These are phyloP conservation scores for Suhomyces yuchorum DNA, from an alignment of 1,139 yeast genomes.

Conservation along the genomic window DNA sequence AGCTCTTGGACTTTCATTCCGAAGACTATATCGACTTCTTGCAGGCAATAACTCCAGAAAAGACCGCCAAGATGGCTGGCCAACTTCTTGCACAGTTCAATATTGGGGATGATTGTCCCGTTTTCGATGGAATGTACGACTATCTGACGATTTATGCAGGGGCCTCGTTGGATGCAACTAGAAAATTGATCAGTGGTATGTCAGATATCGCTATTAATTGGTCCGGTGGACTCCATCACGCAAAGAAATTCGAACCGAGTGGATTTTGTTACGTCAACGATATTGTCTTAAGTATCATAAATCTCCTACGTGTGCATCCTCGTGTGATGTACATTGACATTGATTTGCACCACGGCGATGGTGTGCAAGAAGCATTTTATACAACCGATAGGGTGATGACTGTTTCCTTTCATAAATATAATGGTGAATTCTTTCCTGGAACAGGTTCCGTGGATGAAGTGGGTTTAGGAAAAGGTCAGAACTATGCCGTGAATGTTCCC, in stretches of 20 bases:
- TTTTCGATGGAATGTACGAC: slow-evolving; percentile 91
- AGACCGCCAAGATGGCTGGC: slow-evolving; percentile 58
- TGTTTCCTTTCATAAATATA: slow-evolving; percentile 89
- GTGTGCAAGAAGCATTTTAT: slow-evolving; percentile 96
- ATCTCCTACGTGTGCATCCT: slow-evolving; percentile 81
- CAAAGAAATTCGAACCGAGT: slow-evolving; percentile 89
- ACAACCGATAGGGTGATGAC: slow-evolving; percentile 96
- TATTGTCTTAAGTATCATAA: slow-evolving; percentile 84
- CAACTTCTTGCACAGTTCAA: slow-evolving; percentile 72
- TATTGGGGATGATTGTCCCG: slow-evolving; percentile 97
- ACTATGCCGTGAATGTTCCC: slow-evolving; percentile 91
- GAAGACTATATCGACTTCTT: slow-evolving; percentile 86
- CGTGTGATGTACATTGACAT: slow-evolving; percentile 92
- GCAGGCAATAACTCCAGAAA: slow-evolving; percentile 80
- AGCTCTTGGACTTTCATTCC: slow-evolving; percentile 77
- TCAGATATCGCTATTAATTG: slow-evolving; percentile 96
- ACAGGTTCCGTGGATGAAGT: slow-evolving; percentile 87
- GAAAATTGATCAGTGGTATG: slow-evolving; percentile 79
- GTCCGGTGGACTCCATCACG: slow-evolving; percentile 97
- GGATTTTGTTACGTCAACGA: slow-evolving; percentile 97
- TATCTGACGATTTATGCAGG: slow-evolving; percentile 88
- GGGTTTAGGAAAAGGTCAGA: slow-evolving; percentile 85
- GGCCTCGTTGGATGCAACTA: slow-evolving; percentile 89
- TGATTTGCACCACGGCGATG: slow-evolving; percentile 97
- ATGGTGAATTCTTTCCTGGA: slow-evolving; percentile 96